Percentiles rank a stretch among this genome's conserved stretches.
Evolutionary conservation across 495 filamentous ascomycete genomes (phyloP).

Genomic region (Tuber brumale): DNA sequence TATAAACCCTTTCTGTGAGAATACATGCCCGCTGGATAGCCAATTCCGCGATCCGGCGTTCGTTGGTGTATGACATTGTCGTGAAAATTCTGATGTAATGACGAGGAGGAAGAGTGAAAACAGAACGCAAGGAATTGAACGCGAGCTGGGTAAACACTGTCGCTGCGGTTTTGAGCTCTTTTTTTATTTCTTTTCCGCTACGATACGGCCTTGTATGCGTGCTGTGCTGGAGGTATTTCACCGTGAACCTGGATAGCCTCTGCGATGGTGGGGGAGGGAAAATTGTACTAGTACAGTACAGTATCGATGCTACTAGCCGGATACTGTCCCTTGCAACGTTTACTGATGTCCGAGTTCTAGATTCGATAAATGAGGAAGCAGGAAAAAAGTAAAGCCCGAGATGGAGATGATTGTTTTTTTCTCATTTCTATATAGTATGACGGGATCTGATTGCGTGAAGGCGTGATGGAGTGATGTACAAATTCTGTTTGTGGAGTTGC

Average conservation of each 20-base stretch:
- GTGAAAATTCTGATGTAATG: conserved; percentile 8
- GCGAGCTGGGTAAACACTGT: neutral
- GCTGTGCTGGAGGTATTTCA: neutral
- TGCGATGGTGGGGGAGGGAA: neutral
- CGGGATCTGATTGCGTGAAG: neutral
- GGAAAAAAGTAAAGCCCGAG: neutral
- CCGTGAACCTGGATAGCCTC: neutral
- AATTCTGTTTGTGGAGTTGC: neutral
- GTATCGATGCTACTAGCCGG: neutral
- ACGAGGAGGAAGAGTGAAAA: neutral
- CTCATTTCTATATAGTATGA: neutral
- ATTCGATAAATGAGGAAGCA: neutral
- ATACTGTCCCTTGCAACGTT: neutral
- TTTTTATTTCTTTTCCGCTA: neutral
- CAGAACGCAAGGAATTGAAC: neutral
- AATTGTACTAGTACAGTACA: neutral
- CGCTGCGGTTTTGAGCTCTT: neutral
- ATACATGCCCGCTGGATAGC: conserved; percentile 84
- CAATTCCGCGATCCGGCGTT: conserved; percentile 79
- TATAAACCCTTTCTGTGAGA: conserved; percentile 89
- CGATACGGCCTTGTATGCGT: neutral
- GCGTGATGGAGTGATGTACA: neutral
- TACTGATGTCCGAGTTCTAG: neutral
- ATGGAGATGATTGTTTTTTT: neutral
- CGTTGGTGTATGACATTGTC: conserved; percentile 60